A percentile compares a stretch with the other conserved stretches of the same genome.
phyloP scores from a whole-genome alignment of 1,284 basidiomycete species.

The Irpex rosettiformis region DNA sequence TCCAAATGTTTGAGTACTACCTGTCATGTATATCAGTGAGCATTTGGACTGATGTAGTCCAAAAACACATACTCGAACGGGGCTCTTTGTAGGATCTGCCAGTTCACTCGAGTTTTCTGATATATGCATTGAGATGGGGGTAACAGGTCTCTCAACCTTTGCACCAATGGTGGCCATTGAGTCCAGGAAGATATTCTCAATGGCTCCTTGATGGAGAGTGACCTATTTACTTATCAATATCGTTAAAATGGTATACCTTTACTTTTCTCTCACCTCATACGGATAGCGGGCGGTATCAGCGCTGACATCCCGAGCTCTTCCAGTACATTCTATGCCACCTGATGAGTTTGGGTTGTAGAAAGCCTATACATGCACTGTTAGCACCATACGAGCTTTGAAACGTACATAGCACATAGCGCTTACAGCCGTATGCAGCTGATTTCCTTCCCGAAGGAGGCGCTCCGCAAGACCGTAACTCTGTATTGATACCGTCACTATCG shows the following conservation, averaged over 20 bases:
- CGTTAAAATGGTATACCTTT: background rate
- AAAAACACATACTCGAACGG: slow-evolving; percentile 44
- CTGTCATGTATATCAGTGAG: slow-evolving; percentile 23
- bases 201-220: slow-evolving; percentile 72
- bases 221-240: slow-evolving; percentile 34
- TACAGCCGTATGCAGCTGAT: slow-evolving; percentile 67
- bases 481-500: background rate
- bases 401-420: slow-evolving; percentile 19
- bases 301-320: slow-evolving; percentile 54
- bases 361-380: slow-evolving; percentile 40
- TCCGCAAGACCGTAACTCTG: slow-evolving; percentile 75
- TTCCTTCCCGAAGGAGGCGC: slow-evolving; percentile 57
- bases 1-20: slow-evolving; percentile 34
- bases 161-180: slow-evolving; percentile 50
- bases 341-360: slow-evolving; percentile 65
- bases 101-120: slow-evolving; percentile 36
- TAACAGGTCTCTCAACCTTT: slow-evolving; percentile 54
- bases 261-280: slow-evolving; percentile 44
- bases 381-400: background rate
- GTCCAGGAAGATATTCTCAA: slow-evolving; percentile 68
- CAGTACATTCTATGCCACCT: slow-evolving; percentile 65
- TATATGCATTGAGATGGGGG: slow-evolving; percentile 53
- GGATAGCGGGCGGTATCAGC: slow-evolving; percentile 60
- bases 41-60: background rate
- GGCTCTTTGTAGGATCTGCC: slow-evolving; percentile 29